Evolutionary conservation across 768 basidiomycete species (phyloP), one percentile per base, ranked within the genome.

Genomic region (Ramaria sp.): DNA sequence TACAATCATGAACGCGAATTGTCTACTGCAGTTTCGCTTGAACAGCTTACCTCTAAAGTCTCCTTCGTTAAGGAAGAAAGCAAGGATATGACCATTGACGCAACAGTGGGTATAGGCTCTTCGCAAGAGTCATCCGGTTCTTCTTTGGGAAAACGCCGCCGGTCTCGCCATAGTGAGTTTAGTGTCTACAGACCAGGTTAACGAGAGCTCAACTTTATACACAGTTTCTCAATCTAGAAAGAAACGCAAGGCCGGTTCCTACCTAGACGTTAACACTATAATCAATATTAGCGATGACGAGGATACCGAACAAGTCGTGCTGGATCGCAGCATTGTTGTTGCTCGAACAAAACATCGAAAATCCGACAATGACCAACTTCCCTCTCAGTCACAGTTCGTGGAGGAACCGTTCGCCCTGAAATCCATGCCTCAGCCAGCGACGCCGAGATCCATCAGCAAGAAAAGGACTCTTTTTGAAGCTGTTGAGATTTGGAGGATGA

Each of bases 221-320:
- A 4, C 20, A 50, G 48, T 20, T 12, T 50, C 48, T 37, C 48
- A 22, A 12, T 32, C 43, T 12, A 55, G 42, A 25, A 55, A 55
- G 24, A 55, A 36, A 34, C 39, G 53, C 24, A 55, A 55, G 44
- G 25, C 18, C 3, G 53, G 45, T 10, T 34, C 53, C 1, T 6
- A 10, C 10, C n/a, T 22, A 47, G 45, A n/a, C 22, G 37, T 55
- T n/a, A 43, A 55, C 15, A 55, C 47, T 22, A n/a, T n/a, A n/a
- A 55, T 55, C 42, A 55, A 45, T 34, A 18, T 55, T 20, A 55
- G 53, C 34, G 53, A 55, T 48, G 53, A 48, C n/a, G 53, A 55
- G n/a, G 36, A 48, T 28, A 34, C 27, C 32, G 53, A 55, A 12
- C 42, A 22, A 13, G 18, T 30, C 28, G 30, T 34, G 18, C 20